Evolutionary conservation across 1,139 yeast genomes (phyloP).

Genomic region (Pichia terricola): DNA sequence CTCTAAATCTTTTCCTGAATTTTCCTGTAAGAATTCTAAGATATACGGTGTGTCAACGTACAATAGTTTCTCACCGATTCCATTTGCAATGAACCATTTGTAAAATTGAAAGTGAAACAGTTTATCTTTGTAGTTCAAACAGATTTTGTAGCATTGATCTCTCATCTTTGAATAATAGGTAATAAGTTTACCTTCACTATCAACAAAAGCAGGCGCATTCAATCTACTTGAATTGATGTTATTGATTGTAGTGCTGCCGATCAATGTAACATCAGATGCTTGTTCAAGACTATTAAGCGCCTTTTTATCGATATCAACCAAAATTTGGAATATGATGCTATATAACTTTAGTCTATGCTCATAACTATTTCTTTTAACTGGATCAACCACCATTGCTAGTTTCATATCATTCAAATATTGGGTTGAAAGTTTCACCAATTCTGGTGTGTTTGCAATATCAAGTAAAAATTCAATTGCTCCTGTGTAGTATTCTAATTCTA

Average conservation of each 20-base stretch:
- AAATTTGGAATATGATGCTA: slow-evolving; percentile 61
- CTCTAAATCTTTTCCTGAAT: slow-evolving; percentile 55
- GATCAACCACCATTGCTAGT: slow-evolving; percentile 16
- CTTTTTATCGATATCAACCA: slow-evolving; percentile 61
- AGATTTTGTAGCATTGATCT: slow-evolving; percentile 64
- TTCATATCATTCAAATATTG: slow-evolving; percentile 43
- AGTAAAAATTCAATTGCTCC: slow-evolving; percentile 83
- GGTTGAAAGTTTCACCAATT: slow-evolving; percentile 46
- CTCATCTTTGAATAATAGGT: slow-evolving; percentile 53
- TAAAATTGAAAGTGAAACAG: slow-evolving; percentile 84
- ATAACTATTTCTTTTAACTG: slow-evolving; percentile 15
- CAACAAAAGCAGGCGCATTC: slow-evolving; percentile 16
- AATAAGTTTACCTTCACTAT: slow-evolving; percentile 28
- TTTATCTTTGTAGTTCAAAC: slow-evolving; percentile 68
- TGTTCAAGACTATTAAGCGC: slow-evolving; percentile 47
- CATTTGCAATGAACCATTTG: slow-evolving; percentile 83
- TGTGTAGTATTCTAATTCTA: slow-evolving; percentile 65
- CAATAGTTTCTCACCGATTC: slow-evolving; percentile 65
- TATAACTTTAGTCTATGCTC: slow-evolving; percentile 48
- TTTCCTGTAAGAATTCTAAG: slow-evolving; percentile 65
- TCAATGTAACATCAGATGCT: slow-evolving; percentile 20
- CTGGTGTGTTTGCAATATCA: slow-evolving; percentile 64
- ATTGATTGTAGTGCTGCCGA: slow-evolving; percentile 6
- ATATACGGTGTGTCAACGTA: slow-evolving; percentile 77
- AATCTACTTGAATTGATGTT: background rate